A percentile compares a stretch with the other conserved stretches of the same genome.
phyloP scores from a whole-genome alignment of 306 rosid species.

The Vachellia pachyceras region DNA sequence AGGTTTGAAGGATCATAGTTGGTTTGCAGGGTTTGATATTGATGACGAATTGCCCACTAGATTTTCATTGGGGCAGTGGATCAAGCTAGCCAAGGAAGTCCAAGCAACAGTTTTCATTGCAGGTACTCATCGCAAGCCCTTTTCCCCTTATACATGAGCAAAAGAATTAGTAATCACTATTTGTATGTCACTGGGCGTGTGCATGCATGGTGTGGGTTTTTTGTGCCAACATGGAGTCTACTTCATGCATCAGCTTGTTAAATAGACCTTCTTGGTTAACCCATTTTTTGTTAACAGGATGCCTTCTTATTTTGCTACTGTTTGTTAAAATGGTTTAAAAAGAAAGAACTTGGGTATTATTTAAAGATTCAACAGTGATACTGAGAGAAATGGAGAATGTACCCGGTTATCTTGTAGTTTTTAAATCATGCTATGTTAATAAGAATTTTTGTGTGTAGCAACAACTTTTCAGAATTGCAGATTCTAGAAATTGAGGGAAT shows the following conservation, averaged over 20 bases:
- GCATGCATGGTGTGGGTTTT: background rate
- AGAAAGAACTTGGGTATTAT: slow-evolving; percentile 5
- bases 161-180: slow-evolving; percentile 5
- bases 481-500: slow-evolving; percentile 24
- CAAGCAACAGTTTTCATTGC: slow-evolving; percentile 88
- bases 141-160: slow-evolving; percentile 9
- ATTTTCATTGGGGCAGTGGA: slow-evolving; percentile 77
- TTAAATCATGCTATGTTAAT: background rate
- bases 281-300: slow-evolving; percentile 16
- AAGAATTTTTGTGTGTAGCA: slow-evolving; percentile 10
- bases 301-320: background rate
- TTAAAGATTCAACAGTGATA: slow-evolving; percentile 28
- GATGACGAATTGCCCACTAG: slow-evolving; percentile 62
- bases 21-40: slow-evolving; percentile 90
- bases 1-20: slow-evolving; percentile 70
- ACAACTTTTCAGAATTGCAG: slow-evolving; percentile 11
- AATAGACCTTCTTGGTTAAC: background rate
- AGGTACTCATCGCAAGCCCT: slow-evolving; percentile 54
- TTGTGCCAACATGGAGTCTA: slow-evolving; percentile 4
- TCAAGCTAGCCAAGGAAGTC: slow-evolving; percentile 77
- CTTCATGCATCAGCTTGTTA: slow-evolving; percentile 19
- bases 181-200: slow-evolving; percentile 24
- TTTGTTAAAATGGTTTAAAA: background rate
- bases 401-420: background rate
- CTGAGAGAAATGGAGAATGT: background rate